These are phyloP conservation scores for Polytrichum formosum DNA, from an alignment of 225 moss, liverwort and hornwort species.

Conservation along the genomic window DNA sequence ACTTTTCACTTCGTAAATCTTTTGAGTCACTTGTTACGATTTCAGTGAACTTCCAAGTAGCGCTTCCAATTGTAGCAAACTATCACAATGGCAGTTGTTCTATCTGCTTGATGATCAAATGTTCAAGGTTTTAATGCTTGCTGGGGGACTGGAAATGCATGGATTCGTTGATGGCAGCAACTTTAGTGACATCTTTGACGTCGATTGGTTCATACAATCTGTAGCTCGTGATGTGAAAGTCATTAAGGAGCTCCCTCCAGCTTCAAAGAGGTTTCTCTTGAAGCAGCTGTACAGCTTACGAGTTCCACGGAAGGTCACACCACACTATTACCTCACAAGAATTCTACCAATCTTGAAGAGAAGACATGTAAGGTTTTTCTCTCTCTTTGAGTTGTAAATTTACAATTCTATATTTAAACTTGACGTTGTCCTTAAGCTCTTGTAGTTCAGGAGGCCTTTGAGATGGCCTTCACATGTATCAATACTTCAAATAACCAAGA, in stretches of 20 bases:
- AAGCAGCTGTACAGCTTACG: conserved; percentile 55
- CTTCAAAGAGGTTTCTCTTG: conserved; percentile 23
- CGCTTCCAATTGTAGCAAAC: too few relatives aligned
- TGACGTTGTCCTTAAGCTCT: too few relatives aligned
- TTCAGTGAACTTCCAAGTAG: too few relatives aligned
- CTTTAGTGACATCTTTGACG: conserved; percentile 94
- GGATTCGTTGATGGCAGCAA: conserved; percentile 59
- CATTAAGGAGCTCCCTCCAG: conserved; percentile 64
- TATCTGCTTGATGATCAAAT: too few relatives aligned
- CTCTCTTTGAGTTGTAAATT: neutral
- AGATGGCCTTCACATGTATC: too few relatives aligned
- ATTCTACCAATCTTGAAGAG: conserved; percentile 69
- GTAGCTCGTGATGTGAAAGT: conserved; percentile 86
- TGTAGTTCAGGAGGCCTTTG: too few relatives aligned
- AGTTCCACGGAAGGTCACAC: conserved; percentile 81
- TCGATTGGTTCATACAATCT: conserved; percentile 76
- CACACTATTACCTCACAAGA: conserved; percentile 68
- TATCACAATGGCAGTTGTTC: too few relatives aligned
- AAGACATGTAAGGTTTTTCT: conserved; percentile 56
- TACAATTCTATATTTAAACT: neutral
- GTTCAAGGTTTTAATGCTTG: too few relatives aligned
- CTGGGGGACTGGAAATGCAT: too few relatives aligned
- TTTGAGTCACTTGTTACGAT: too few relatives aligned
- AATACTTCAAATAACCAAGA: too few relatives aligned
- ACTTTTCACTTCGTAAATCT: too few relatives aligned